Percentiles rank a stretch among this genome's conserved stretches.
Conservation (phyloP, 106 monocot genomes). For the Acorus gramineus region DNA sequence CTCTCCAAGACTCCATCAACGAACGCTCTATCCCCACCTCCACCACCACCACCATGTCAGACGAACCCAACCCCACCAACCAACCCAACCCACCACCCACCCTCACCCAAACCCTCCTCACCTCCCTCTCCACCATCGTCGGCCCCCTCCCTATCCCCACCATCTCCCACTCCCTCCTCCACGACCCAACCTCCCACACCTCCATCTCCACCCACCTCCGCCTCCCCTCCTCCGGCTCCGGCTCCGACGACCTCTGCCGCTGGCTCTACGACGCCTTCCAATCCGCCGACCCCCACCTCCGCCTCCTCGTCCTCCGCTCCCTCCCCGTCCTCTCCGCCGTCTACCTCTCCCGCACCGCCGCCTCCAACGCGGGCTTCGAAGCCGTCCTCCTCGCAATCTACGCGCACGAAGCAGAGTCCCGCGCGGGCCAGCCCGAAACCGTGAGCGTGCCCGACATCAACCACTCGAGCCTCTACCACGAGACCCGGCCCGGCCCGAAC, state of each 20-base stretch:
- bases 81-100: too few species aligned
- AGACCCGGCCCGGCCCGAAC: background rate
- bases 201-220: conserved; percentile 36
- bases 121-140: conserved; percentile 30
- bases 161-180: conserved; percentile 43
- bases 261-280: conserved; percentile 78
- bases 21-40: too few species aligned
- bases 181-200: conserved; percentile 16
- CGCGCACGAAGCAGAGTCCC: conserved; percentile 39
- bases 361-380: conserved; percentile 50
- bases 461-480: conserved; percentile 38
- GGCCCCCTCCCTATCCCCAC: conserved; percentile 24
- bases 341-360: conserved; percentile 41
- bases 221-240: conserved; percentile 32
- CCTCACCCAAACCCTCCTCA: conserved; percentile 6
- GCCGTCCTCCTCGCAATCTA: conserved; percentile 70
- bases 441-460: conserved; percentile 30
- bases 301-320: conserved; percentile 50
- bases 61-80: too few species aligned
- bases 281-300: conserved; percentile 41
- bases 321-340: conserved; percentile 46
- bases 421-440: conserved; percentile 25
- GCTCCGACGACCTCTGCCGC: conserved; percentile 56
- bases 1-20: too few species aligned
- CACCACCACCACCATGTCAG: too few species aligned